phyloP scores from a whole-genome alignment of 2,329 filamentous ascomycete genomes.

The Botrytis galanthina region DNA sequence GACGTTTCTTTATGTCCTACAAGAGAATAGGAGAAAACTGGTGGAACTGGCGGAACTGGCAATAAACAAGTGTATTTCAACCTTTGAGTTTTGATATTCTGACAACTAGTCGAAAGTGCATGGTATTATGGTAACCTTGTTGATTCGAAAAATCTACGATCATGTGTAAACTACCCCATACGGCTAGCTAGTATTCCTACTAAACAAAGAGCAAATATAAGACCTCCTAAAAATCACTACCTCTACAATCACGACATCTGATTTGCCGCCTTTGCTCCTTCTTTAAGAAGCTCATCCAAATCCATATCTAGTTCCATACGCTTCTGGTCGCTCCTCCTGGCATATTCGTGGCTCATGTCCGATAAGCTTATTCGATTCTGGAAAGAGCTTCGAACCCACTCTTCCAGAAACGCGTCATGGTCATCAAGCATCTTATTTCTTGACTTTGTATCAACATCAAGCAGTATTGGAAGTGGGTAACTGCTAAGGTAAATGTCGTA shows the following conservation, averaged over 20 bases:
- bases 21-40: neutral
- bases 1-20: neutral
- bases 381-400: constrained; percentile 7
- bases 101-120: neutral
- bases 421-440: constrained; percentile 1
- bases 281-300: constrained; percentile 6
- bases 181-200: neutral
- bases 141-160: neutral
- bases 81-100: neutral
- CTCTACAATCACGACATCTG: neutral
- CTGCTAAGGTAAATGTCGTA: constrained; percentile 3
- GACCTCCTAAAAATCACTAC: neutral
- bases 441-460: neutral
- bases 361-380: constrained; percentile 2
- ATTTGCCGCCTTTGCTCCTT: neutral
- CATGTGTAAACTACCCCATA: neutral
- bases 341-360: constrained; percentile 6
- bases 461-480: constrained; percentile 3
- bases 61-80: neutral
- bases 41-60: neutral
- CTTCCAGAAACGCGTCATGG: constrained; percentile 5
- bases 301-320: neutral
- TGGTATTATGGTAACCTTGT: neutral
- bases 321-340: neutral
- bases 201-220: neutral